Evolutionary conservation across 2,329 filamentous ascomycete genomes (phyloP), one percentile per base, ranked within the genome.

Genomic region (Arthrobotrys sinensis): DNA sequence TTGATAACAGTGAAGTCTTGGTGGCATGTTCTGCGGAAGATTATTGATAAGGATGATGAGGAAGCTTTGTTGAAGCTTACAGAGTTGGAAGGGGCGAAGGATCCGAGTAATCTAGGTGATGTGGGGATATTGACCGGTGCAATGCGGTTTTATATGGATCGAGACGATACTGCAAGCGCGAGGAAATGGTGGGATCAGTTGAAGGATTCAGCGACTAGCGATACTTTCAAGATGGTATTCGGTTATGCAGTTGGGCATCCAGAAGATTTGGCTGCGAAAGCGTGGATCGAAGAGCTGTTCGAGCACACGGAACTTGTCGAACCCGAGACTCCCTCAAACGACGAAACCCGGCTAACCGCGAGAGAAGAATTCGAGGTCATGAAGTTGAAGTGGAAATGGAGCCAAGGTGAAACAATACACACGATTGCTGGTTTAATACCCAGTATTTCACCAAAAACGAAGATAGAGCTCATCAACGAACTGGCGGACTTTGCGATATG

Each of bases 401-500:
- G 52, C 7, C 45, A 69, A 21, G 76, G 76, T 55, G 70, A 75
- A 28, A 69, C 53, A 24, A 69, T 79, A 60, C 40, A 79, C 48
- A 62, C 62, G 4, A 36, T 79, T 8, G 60, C 60, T 16, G n/a
- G 45, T 1, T 32, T 69, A 80, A 93, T 94, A 89, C 88, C 96
- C 76, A 86, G 88, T 50, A 87, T 90, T 19, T 91, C 93, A 87
- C 84, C 86, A n/a, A 84, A 85, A 43, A 85, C 93, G 0, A 91
- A 93, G 68, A 90, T 90, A 5, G 85, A 88, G 2, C 93, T 92
- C 4, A 90, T 98, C 81, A 97, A 98, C 82, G 85, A 86, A 4
- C 87, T 98, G 28, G 87, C 98, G 16, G 88, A 89, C 66, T 90
- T 91, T 72, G 92, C 93, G 8, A 90, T 91, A 80, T 88, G 89